Percentiles rank a stretch among this genome's conserved stretches.
phyloP scores from a whole-genome alignment of 169 alveolate genomes.

The Eimeria acervulina region DNA sequence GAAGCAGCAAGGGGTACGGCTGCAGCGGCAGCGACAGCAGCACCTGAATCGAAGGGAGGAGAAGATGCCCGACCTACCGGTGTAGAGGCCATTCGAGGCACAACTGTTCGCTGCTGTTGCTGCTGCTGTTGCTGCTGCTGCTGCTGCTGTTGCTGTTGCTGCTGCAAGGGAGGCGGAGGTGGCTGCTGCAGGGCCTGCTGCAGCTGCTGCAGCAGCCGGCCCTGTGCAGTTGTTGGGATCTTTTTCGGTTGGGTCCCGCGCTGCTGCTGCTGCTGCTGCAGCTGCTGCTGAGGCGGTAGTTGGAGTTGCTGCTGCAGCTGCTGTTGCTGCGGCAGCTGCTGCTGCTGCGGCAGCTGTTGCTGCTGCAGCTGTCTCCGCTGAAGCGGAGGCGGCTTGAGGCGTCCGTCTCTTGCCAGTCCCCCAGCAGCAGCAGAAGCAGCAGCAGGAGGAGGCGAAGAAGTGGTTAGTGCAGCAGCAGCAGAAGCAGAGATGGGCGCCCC shows the following conservation, averaged over 20 bases:
- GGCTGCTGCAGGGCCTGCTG: background rate
- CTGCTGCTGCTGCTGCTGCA: slow-evolving; percentile 27
- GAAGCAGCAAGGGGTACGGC: background rate
- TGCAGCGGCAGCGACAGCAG: slow-evolving; percentile 33
- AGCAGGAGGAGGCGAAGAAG: slow-evolving; percentile 4
- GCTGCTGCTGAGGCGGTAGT: background rate
- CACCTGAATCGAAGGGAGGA: background rate
- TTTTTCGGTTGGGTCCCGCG: background rate
- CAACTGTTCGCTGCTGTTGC: too few relatives aligned
- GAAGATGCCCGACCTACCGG: background rate
- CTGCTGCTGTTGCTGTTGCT: slow-evolving; percentile 12
- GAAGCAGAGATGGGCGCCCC: background rate
- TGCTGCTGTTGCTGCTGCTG: slow-evolving; percentile 29
- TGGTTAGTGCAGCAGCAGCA: background rate
- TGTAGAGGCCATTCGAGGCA: slow-evolving; percentile 1
- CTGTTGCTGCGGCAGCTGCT: slow-evolving; percentile 30
- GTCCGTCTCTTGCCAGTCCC: slow-evolving; percentile 49
- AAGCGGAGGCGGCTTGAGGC: slow-evolving; percentile 72
- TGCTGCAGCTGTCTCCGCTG: slow-evolving; percentile 38
- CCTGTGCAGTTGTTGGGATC: background rate
- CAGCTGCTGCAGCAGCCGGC: background rate
- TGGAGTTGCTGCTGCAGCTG: background rate
- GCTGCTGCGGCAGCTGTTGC: slow-evolving; percentile 13
- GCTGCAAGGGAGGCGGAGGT: slow-evolving; percentile 11
- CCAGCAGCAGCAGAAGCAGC: slow-evolving; percentile 45